phyloP scores from a whole-genome alignment of 805 yeast genomes.

The Candida sithepensis region DNA sequence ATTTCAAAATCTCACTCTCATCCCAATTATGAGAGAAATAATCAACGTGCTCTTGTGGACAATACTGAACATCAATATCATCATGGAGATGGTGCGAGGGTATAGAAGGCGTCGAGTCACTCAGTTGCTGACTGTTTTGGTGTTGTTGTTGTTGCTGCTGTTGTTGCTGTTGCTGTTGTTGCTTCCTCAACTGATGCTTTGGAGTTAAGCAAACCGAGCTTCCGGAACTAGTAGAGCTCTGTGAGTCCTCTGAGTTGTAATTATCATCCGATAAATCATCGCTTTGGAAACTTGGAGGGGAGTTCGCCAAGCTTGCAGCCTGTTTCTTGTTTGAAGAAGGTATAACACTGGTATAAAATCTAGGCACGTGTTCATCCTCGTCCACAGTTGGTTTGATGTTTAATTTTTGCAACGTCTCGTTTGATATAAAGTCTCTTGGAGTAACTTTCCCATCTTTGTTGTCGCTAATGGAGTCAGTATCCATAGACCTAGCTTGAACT shows the following conservation, averaged over 20 bases:
- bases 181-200: slow-evolving; percentile 28
- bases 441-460: slow-evolving; percentile 75
- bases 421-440: slow-evolving; percentile 90
- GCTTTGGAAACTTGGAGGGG: slow-evolving; percentile 26
- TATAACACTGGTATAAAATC: slow-evolving; percentile 26
- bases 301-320: slow-evolving; percentile 4
- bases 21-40: slow-evolving; percentile 96
- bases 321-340: slow-evolving; percentile 17
- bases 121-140: slow-evolving; percentile 5
- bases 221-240: slow-evolving; percentile 22
- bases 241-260: slow-evolving; percentile 27
- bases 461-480: slow-evolving; percentile 28
- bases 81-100: slow-evolving; percentile 56
- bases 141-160: slow-evolving; percentile 1
- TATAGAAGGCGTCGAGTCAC: slow-evolving; percentile 4
- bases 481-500: slow-evolving; percentile 19
- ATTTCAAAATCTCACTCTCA: slow-evolving; percentile 85
- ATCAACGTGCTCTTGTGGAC: slow-evolving; percentile 90
- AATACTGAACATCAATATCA: slow-evolving; percentile 74
- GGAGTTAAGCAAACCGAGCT: slow-evolving; percentile 26
- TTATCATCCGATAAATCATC: slow-evolving; percentile 25
- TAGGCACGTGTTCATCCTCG: slow-evolving; percentile 21
- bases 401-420: slow-evolving; percentile 90
- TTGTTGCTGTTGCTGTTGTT: slow-evolving; percentile 11
- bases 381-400: slow-evolving; percentile 23